phyloP scores from a whole-genome alignment of 2,329 filamentous ascomycete genomes.

The Arthrobotrys pseudoclavata region DNA sequence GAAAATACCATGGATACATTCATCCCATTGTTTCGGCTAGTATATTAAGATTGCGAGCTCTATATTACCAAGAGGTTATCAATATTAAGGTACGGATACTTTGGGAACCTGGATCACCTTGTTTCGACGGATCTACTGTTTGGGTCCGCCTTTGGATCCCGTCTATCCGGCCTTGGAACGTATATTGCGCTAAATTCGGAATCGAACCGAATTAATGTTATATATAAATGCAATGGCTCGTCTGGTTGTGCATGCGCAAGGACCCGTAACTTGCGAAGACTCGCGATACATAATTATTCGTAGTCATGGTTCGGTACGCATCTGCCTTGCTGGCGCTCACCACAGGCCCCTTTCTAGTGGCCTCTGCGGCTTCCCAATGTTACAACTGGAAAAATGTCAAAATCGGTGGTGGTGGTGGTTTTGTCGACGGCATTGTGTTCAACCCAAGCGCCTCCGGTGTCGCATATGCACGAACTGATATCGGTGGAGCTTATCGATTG shows the following conservation, averaged over 20 bases:
- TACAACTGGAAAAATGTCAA: conserved; percentile 70
- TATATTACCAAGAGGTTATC: conserved; percentile 16
- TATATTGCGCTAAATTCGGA: neutral
- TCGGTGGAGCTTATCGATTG: conserved; percentile 73
- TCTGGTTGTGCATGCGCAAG: neutral
- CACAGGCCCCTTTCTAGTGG: conserved; percentile 40
- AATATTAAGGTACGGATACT: neutral
- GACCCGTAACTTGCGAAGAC: neutral
- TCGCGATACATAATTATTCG: neutral
- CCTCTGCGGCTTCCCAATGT: conserved; percentile 56
- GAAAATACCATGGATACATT: conserved; percentile 20
- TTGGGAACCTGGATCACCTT: conserved; percentile 10
- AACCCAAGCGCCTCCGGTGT: conserved; percentile 69
- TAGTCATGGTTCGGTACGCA: conserved; percentile 52
- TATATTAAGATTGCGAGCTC: neutral
- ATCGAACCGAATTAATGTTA: neutral
- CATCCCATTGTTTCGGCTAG: neutral
- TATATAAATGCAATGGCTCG: conserved; percentile 25
- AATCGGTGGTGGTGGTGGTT: conserved; percentile 73
- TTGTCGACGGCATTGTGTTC: conserved; percentile 72
- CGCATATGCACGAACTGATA: conserved; percentile 73
- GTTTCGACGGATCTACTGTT: conserved; percentile 1
- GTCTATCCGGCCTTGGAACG: conserved; percentile 2
- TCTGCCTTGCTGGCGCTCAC: conserved; percentile 45
- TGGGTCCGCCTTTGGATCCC: neutral